Conservation (phyloP, 139 green algal species). For the Limnomonas spitsbergensis region DNA sequence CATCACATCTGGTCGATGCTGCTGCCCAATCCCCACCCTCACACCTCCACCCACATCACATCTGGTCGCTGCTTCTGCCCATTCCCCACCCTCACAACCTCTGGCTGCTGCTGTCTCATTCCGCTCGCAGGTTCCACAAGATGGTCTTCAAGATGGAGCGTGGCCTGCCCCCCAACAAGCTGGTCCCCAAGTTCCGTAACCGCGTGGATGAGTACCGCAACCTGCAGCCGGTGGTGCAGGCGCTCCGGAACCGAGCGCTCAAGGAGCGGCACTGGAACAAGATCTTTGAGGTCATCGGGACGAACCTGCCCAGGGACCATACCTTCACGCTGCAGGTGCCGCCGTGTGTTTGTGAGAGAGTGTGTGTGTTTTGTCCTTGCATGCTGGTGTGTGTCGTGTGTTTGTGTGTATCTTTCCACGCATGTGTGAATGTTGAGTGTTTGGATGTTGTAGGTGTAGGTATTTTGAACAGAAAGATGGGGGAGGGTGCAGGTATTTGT, state of each 20-base stretch:
- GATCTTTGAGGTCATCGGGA: conserved; percentile 58
- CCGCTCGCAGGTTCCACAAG: conserved; percentile 62
- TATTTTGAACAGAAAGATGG: too few relatives aligned
- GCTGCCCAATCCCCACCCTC: too few relatives aligned
- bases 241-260: conserved; percentile 31
- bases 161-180: conserved; percentile 67
- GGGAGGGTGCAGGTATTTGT: too few relatives aligned
- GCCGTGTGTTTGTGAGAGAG: not conserved
- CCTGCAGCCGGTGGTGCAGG: conserved; percentile 49
- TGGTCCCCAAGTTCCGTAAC: conserved; percentile 57
- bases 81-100: too few relatives aligned
- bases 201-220: conserved; percentile 62
- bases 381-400: too few relatives aligned
- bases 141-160: conserved; percentile 61
- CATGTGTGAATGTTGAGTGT: too few relatives aligned
- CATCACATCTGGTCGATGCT: too few relatives aligned
- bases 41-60: too few relatives aligned
- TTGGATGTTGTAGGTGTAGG: too few relatives aligned
- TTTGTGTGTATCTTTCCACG: too few relatives aligned
- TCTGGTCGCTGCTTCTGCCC: too few relatives aligned
- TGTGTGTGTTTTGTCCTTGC: not conserved
- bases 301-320: conserved; percentile 36
- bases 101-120: too few relatives aligned
- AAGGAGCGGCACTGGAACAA: conserved; percentile 75
- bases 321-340: conserved; percentile 62